Base-by-base conservation (phyloP, 306 rosid species). In the Chamaecrista fasciculata region DNA sequence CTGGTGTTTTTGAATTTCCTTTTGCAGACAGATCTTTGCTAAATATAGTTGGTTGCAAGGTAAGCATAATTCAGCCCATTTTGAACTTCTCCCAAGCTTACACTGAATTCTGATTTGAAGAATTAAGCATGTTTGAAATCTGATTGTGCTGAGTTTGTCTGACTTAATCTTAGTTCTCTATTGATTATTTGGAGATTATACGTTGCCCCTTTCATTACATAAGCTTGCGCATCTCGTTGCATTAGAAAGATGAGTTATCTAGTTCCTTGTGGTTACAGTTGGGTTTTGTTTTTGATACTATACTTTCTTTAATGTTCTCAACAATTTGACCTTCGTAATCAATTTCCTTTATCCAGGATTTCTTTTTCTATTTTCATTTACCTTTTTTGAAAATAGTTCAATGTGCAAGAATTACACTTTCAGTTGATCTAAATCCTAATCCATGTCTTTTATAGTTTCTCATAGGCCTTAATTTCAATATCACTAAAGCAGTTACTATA, bases 31-130 rank as follows among this genome's bases (percentile, higher is more conserved):
- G 94, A 79, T 87, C 94, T 56, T 74, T 90, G 82, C 80, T 90
- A 8, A 90, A 88, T 72, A 63, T 9, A 12, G 94, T 90, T 79
- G 97, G 98, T 67, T 88, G 90, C 94, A 93, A 88, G 91, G 98
- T 82, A 74, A 75, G 73, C 33, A 60, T 18, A 60, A 16, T 51
- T 48, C 46, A 55, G 23, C 76, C 37, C 75, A 24, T 49, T 18
- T 34, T 61, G 47, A 37, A 74, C 15, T 31, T 55, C 37, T 29
- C 48, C 25, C 62, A 31, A 67, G 15, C 14, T 61, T 51, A 5
- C 7, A 26, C 26, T 53, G n/a, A 34, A 33, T 76, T 62, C 28
- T 62, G 67, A 26, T 42, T 40, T 25, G 24, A 57, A 31, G 11
- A 56, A 43, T 31, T 28, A 43, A 62, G 12, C n/a, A n/a, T n/a